phyloP scores from a whole-genome alignment of 495 filamentous ascomycete species.

The Aspergillus nidulans region DNA sequence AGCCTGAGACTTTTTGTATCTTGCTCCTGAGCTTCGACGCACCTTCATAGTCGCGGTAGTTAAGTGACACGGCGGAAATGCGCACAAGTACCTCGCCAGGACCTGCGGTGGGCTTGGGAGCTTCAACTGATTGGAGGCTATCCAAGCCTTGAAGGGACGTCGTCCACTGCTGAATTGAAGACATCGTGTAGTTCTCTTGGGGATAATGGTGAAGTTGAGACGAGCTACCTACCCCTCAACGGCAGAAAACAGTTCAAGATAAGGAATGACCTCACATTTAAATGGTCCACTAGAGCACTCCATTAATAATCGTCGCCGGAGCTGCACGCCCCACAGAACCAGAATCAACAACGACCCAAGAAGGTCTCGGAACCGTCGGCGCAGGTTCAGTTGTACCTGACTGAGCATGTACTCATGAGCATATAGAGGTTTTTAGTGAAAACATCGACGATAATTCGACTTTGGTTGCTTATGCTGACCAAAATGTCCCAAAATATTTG shows the following conservation, averaged over 20 bases:
- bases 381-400: background rate
- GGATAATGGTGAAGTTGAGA: background rate
- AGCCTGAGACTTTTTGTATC: background rate
- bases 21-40: background rate
- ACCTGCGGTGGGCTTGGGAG: conserved; percentile 37
- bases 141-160: conserved; percentile 48
- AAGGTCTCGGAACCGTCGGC: background rate
- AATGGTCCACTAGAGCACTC: background rate
- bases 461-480: no score
- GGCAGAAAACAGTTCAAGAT: background rate
- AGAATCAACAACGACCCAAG: background rate
- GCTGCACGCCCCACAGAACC: background rate
- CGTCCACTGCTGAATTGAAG: conserved; percentile 44
- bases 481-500: no score
- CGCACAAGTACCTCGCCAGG: conserved; percentile 53
- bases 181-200: conserved; percentile 5
- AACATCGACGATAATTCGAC: no score
- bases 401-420: no score
- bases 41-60: conserved; percentile 60
- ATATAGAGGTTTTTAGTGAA: no score
- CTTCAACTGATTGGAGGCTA: conserved; percentile 37
- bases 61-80: conserved; percentile 51
- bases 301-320: background rate
- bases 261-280: background rate
- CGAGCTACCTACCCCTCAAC: background rate